These are phyloP conservation scores for Trichomonas tenax DNA, from an alignment of 208 protist genomes.

Conservation along the genomic window DNA sequence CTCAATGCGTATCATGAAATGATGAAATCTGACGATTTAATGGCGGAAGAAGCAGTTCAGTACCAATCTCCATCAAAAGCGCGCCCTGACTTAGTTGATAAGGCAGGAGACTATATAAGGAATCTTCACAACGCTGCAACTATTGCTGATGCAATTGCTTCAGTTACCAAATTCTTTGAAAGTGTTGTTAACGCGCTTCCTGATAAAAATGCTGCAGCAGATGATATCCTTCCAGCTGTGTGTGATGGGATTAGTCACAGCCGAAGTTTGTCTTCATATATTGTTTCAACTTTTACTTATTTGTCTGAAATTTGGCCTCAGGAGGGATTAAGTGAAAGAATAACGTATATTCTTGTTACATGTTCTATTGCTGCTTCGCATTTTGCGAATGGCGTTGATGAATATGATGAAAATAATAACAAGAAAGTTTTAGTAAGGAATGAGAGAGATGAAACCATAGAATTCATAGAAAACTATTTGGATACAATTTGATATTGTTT, in stretches of 20 bases:
- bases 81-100: not conserved
- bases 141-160: not conserved
- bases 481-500: not conserved
- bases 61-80: not conserved
- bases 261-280: not conserved
- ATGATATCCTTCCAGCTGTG: slow-evolving; percentile 4
- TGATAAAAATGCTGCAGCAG: not conserved
- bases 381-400: not conserved
- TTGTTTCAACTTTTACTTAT: not conserved
- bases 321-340: not conserved
- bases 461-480: not conserved
- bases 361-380: not conserved
- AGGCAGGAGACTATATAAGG: not conserved
- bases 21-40: not conserved
- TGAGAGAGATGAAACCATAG: not conserved
- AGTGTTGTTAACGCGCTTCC: not conserved
- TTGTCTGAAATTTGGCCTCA: not conserved
- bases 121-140: not conserved
- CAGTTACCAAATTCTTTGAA: not conserved
- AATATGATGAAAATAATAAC: not conserved
- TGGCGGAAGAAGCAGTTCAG: not conserved
- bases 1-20: not conserved
- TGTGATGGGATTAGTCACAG: not conserved
- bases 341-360: not conserved
- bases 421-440: not conserved